Evolutionary conservation across 495 filamentous ascomycete species (phyloP), one percentile per base, ranked within the genome.

Genomic region (Tuber brumale): DNA sequence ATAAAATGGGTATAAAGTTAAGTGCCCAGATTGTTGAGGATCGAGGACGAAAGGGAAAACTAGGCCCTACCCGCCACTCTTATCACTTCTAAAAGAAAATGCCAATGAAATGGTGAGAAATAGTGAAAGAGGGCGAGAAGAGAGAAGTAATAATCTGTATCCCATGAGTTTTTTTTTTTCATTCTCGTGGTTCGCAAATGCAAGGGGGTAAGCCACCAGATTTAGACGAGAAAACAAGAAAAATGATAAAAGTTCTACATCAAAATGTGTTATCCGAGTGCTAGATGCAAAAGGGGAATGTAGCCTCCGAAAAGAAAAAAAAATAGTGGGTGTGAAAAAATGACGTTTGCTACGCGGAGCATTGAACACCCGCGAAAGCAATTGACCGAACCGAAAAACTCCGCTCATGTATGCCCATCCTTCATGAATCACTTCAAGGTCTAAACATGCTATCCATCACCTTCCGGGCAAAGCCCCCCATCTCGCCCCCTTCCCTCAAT

Each of bases 361-460:
- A 76, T 71, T 61, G 72, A 79, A 78, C 71, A 61, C 39, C 48
- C 42, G 37, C 70, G 78, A 75, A 41, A 79, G 70, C 78, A 70
- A 71, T 27, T 69, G 37, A 70, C 70, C 72, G 39, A 57, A 51
- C 35, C 35, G 69, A 46, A 71, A 79, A 79, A 66, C 57, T 35
- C 27, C 57, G 57, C 57, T 66, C 57, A 66, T 2, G 57, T 66
- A 35, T 27, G 57, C 57, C 57, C 57, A 35, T 35, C 57, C 27
- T 66, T 35, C 57, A 66, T 35, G 57, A 66, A 66, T 66, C 27
- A 61, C 9, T 43, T 72, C 76, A 82, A 72, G 81, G 81, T 61
- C 81, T 81, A 74, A 81, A 83, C 81, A 83, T 83, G 69, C 81
- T 83, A 77, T 83, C 81, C 81, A 83, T 83, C 48, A 83, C 81